These are phyloP conservation scores for Sechiopsis laciniata DNA, from an alignment of 306 rosid species.

Conservation along the genomic window DNA sequence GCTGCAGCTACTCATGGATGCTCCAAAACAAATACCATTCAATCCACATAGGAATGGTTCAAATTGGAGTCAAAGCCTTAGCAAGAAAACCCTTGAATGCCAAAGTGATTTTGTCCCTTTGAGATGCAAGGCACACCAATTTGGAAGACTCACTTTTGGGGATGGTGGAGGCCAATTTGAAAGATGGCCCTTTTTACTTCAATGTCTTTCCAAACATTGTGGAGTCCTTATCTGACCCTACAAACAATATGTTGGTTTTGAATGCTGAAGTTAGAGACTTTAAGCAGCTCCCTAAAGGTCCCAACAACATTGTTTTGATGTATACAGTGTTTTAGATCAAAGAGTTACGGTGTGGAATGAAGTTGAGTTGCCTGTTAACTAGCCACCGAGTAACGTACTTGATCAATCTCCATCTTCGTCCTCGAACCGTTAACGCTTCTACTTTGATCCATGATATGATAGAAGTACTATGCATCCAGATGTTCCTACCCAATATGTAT, in stretches of 20 bases:
- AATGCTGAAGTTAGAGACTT: background rate
- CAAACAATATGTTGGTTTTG: background rate
- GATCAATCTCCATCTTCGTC: no score
- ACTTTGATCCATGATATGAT: no score
- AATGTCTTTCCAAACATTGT: slow-evolving; percentile 12
- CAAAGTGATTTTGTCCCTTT: slow-evolving; percentile 1
- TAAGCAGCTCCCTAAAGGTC: background rate
- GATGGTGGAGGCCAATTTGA: slow-evolving; percentile 8
- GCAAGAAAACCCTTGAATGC: background rate
- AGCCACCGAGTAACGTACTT: background rate
- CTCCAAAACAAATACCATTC: background rate
- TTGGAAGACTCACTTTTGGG: background rate
- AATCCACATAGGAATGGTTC: slow-evolving; percentile 8
- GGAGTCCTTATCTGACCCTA: background rate
- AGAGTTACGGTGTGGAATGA: background rate
- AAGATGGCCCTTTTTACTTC: background rate
- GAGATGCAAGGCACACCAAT: background rate
- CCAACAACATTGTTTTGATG: background rate
- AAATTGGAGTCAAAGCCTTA: slow-evolving; percentile 4
- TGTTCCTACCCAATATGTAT: no score
- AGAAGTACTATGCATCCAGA: no score
- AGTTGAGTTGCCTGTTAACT: background rate
- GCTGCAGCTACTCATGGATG: background rate
- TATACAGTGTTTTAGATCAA: background rate
- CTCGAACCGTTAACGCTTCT: background rate